Conservation (phyloP, 1,139 yeast species). For the Pichia sp. region DNA sequence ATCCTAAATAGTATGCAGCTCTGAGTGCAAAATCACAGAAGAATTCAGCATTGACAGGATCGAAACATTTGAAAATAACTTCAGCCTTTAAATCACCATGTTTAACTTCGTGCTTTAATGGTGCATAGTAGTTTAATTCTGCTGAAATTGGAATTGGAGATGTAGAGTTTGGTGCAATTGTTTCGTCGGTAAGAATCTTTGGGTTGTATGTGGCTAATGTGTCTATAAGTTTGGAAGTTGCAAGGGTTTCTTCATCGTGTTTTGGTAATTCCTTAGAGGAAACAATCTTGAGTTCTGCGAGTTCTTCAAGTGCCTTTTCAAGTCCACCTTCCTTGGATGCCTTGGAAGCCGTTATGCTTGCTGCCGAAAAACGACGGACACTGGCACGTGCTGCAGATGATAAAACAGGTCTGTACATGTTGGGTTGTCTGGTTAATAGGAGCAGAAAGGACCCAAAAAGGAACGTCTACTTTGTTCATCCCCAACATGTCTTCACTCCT, state of each 20-base stretch:
- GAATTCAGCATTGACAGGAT: constrained; percentile 66
- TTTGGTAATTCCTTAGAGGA: constrained; percentile 18
- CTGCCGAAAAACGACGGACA: no score
- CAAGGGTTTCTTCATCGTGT: constrained; percentile 18
- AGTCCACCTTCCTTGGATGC: constrained; percentile 13
- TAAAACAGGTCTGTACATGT: constrained; percentile 4
- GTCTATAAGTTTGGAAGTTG: constrained; percentile 26
- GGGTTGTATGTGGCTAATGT: constrained; percentile 41
- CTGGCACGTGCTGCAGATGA: background rate
- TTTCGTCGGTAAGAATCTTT: constrained; percentile 38
- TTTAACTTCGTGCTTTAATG: constrained; percentile 64
- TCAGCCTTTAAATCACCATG: constrained; percentile 75
- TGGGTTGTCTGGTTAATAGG: no score
- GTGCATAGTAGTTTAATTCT: constrained; percentile 78
- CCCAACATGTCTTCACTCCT: no score
- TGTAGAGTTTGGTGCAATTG: constrained; percentile 29
- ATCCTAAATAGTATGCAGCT: constrained; percentile 86
- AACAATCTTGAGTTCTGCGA: constrained; percentile 26
- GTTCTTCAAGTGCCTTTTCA: constrained; percentile 26
- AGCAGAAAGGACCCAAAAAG: no score
- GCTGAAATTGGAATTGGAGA: constrained; percentile 82
- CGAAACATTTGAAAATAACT: constrained; percentile 70
- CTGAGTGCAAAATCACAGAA: constrained; percentile 85
- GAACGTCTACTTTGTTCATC: background rate
- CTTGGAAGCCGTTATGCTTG: no score